phyloP scores from a whole-genome alignment of 2,329 filamentous ascomycete species.

The Penicillium sp. region DNA sequence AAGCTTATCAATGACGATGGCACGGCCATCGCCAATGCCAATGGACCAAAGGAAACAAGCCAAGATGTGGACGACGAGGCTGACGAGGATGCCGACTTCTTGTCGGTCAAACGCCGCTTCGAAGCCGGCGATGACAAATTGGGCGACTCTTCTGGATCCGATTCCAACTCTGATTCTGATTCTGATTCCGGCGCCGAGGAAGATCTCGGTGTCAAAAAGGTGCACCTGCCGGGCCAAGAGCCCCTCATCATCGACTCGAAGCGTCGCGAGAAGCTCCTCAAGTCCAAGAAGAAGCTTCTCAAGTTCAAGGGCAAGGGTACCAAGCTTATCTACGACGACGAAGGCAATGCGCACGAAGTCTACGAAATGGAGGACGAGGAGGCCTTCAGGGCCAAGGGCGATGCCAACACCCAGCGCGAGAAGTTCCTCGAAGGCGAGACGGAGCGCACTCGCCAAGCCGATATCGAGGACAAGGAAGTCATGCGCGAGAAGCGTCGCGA shows the following conservation, averaged over 20 bases:
- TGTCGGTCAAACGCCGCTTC: slow-evolving; percentile 86
- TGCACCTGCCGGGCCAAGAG: slow-evolving; percentile 62
- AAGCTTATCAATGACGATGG: slow-evolving; percentile 73
- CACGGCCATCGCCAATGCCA: slow-evolving; percentile 40
- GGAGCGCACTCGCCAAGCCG: slow-evolving; percentile 70
- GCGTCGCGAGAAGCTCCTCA: slow-evolving; percentile 90
- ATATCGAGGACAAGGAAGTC: slow-evolving; percentile 78
- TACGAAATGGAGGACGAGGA: slow-evolving; percentile 89
- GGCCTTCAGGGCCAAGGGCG: slow-evolving; percentile 73
- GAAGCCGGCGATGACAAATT: slow-evolving; percentile 65
- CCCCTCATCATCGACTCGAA: slow-evolving; percentile 89
- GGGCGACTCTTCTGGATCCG: slow-evolving; percentile 25
- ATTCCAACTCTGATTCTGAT: slow-evolving; percentile 49
- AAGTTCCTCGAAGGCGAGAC: slow-evolving; percentile 78
- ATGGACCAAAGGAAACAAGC: slow-evolving; percentile 22
- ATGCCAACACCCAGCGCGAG: slow-evolving; percentile 73
- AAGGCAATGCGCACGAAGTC: slow-evolving; percentile 78
- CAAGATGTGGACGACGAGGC: slow-evolving; percentile 50
- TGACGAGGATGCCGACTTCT: slow-evolving; percentile 77
- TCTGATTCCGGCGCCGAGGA: slow-evolving; percentile 9
- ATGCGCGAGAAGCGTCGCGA: slow-evolving; percentile 70
- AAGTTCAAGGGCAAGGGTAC: slow-evolving; percentile 85
- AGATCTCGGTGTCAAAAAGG: slow-evolving; percentile 42
- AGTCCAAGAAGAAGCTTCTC: slow-evolving; percentile 89
- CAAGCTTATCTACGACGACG: slow-evolving; percentile 89